Evolutionary conservation across 1,284 basidiomycete species (phyloP).

Genomic region (Ceratobasidium theobromae): DNA sequence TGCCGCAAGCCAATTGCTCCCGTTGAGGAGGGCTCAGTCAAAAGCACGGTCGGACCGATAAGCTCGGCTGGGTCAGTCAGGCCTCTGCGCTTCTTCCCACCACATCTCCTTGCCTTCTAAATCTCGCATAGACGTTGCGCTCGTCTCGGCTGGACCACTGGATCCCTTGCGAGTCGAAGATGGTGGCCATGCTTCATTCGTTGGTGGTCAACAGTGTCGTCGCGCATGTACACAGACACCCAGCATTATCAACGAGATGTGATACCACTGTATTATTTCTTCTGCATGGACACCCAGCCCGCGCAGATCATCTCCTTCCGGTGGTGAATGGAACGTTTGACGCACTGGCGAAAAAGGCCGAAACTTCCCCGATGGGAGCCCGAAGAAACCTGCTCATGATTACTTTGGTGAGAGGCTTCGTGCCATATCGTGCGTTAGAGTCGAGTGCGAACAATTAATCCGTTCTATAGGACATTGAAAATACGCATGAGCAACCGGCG

Average conservation of each 20-base stretch:
- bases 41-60: neutral
- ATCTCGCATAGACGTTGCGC: no score
- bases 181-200: neutral
- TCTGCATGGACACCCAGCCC: conserved; percentile 7
- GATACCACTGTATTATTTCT: conserved; percentile 9
- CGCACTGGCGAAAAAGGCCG: neutral
- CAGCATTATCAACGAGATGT: neutral
- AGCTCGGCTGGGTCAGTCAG: no score
- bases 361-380: neutral
- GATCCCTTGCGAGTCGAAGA: no score
- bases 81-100: no score
- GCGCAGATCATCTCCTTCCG: conserved; percentile 6
- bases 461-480: neutral
- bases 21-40: neutral
- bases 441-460: neutral
- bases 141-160: no score
- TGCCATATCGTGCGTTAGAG: neutral
- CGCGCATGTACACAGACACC: conserved; percentile 27
- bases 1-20: conserved; percentile 12
- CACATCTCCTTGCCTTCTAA: no score
- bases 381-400: conserved; percentile 11
- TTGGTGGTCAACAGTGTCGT: neutral
- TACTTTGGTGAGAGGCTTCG: neutral
- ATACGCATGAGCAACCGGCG: neutral
- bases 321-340: conserved; percentile 11